Conservation (phyloP, 2,329 filamentous ascomycete genomes). For the Pleomassaria siparia region DNA sequence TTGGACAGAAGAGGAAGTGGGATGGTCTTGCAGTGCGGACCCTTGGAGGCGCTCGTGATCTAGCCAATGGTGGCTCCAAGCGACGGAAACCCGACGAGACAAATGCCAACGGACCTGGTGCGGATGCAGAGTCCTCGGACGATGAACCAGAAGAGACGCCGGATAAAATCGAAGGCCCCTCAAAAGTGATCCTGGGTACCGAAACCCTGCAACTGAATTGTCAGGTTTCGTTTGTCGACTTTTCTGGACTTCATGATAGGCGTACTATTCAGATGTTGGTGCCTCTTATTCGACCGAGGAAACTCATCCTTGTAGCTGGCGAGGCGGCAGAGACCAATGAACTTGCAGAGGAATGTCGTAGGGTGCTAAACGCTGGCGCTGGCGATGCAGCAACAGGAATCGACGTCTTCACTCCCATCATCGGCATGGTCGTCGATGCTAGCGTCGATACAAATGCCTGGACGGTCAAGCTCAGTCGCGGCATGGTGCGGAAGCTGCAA, state of each 20-base stretch:
- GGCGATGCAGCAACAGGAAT: slow-evolving; percentile 48
- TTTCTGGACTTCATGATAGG: slow-evolving; percentile 88
- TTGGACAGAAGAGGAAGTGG: slow-evolving; percentile 95
- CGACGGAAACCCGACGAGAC: slow-evolving; percentile 52
- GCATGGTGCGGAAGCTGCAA: slow-evolving; percentile 80
- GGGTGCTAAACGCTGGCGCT: slow-evolving; percentile 57
- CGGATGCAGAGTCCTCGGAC: slow-evolving; percentile 42
- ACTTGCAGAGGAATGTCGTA: slow-evolving; percentile 78
- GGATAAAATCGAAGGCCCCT: slow-evolving; percentile 65
- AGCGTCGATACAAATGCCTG: slow-evolving; percentile 98
- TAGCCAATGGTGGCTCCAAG: slow-evolving; percentile 57
- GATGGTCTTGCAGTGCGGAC: slow-evolving; percentile 63
- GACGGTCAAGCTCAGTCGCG: slow-evolving; percentile 86
- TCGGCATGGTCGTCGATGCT: slow-evolving; percentile 78
- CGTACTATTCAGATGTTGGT: slow-evolving; percentile 93
- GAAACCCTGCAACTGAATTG: slow-evolving; percentile 69
- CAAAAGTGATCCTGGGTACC: slow-evolving; percentile 69
- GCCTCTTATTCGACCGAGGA: slow-evolving; percentile 88
- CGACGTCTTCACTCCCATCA: slow-evolving; percentile 77
- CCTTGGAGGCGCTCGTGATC: slow-evolving; percentile 40
- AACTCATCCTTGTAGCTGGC: slow-evolving; percentile 89
- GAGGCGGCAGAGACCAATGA: slow-evolving; percentile 70
- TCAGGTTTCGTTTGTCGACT: slow-evolving; percentile 85
- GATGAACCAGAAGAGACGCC: slow-evolving; percentile 54
- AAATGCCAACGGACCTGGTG: slow-evolving; percentile 24